These are phyloP conservation scores for Eucalyptus albens DNA, from an alignment of 345 rosid species.

Conservation along the genomic window DNA sequence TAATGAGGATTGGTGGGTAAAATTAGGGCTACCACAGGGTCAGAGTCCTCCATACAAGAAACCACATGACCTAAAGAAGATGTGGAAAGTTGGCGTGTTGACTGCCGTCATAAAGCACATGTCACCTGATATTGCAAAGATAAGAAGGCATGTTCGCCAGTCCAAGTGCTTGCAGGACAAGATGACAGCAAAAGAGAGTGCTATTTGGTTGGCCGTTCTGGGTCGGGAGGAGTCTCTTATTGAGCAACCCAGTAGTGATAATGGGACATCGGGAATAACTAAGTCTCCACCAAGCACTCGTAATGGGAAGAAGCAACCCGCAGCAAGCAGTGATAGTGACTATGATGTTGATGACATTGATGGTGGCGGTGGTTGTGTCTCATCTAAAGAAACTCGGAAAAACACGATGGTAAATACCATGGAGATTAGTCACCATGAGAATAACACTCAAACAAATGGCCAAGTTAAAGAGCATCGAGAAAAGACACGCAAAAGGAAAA, in stretches of 20 bases:
- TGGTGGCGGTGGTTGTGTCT: slow-evolving; percentile 64
- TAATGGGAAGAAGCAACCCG: slow-evolving; percentile 28
- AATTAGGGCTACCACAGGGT: slow-evolving; percentile 41
- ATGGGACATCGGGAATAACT: slow-evolving; percentile 75
- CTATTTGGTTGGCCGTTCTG: slow-evolving; percentile 92
- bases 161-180: slow-evolving; percentile 99
- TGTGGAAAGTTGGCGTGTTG: slow-evolving; percentile 97
- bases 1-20: slow-evolving; percentile 94
- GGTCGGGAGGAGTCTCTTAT: slow-evolving; percentile 71
- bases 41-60: slow-evolving; percentile 88
- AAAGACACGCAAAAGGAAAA: slow-evolving; percentile 32
- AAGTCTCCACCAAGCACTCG: slow-evolving; percentile 35
- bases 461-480: slow-evolving; percentile 24
- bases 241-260: slow-evolving; percentile 78
- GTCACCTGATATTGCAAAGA: slow-evolving; percentile 95
- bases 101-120: slow-evolving; percentile 96
- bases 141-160: slow-evolving; percentile 82
- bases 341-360: slow-evolving; percentile 81
- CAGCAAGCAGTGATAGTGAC: slow-evolving; percentile 55
- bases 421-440: neutral
- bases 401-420: slow-evolving; percentile 9
- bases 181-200: slow-evolving; percentile 99
- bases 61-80: slow-evolving; percentile 96
- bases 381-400: slow-evolving; percentile 49
- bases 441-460: neutral